Conservation (phyloP, 163 green algal species). For the Dunaliella salina region DNA sequence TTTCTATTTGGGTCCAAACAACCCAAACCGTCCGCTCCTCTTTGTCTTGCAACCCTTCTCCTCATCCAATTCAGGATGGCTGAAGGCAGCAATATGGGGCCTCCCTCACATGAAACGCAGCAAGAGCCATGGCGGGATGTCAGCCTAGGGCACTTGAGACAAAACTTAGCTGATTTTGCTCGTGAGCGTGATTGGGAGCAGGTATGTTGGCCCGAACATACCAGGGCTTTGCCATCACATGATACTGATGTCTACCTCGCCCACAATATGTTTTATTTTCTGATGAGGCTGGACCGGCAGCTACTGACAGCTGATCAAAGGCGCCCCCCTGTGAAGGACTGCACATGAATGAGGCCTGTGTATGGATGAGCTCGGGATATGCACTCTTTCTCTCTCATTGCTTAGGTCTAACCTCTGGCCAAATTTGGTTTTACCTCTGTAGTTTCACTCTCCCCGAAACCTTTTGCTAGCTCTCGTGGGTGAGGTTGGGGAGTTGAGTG, state of each 20-base stretch:
- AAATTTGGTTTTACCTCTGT: background rate
- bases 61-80: background rate
- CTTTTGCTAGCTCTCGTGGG: constrained; percentile 69
- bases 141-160: background rate
- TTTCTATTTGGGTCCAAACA: too few relatives aligned
- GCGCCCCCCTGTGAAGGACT: background rate
- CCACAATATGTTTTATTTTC: background rate
- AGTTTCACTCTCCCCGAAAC: constrained; percentile 79
- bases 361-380: background rate
- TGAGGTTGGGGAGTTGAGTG: constrained; percentile 67
- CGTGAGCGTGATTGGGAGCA: background rate
- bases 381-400: background rate
- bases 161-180: background rate
- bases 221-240: background rate
- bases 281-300: background rate
- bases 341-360: background rate
- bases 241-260: background rate
- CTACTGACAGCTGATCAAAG: background rate
- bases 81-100: background rate
- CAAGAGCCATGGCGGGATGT: background rate
- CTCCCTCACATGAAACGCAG: background rate
- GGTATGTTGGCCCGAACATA: background rate
- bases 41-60: background rate
- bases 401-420: background rate
- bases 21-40: too few relatives aligned